Evolutionary conservation across 2,329 filamentous ascomycete genomes (phyloP), one percentile per base, ranked within the genome.

Genomic region (Scopulariopsis brevicaulis): DNA sequence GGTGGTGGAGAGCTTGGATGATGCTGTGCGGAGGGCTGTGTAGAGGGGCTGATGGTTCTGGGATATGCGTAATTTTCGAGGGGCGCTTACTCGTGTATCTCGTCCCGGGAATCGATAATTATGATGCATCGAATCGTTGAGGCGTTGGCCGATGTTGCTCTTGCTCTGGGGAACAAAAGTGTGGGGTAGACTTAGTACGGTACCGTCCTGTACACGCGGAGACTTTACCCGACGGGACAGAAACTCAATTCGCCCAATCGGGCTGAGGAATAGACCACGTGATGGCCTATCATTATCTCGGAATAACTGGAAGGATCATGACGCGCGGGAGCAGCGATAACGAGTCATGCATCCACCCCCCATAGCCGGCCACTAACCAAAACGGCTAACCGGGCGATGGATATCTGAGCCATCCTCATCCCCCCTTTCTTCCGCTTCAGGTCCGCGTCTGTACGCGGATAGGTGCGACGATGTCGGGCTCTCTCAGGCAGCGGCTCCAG

Each of bases 1-100:
- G 10, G 71, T 79, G 28, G 67, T 79, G 56, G 81, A 86, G 59
- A 77, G 75, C 0, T 65, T 89, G 61, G 69, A 68, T 55, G 63
- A 60, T 52, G 58, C 63, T 8, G 64, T 70, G 56, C 1, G 34
- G n/a, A 54, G 56, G 24, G 52, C 50, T 14, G 50, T 53, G 37
- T 22, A 50, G 18, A n/a, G 25, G 48, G 28, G 28, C 43, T 12
- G 35, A 18, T 25, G 22, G 43, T 34, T 34, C n/a, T 10, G 35
- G 43, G n/a, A 4, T 8, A 32, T 32, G 28, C 28, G 28, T 8
- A 32, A 4, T 32, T 32, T 4, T 32, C 4, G 28, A n/a, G n/a
- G n/a, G n/a, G n/a, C n/a, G n/a, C n/a, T n/a, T n/a, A n/a, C n/a
- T n/a, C n/a, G n/a, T 32, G 28, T 32, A 32, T 32, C 28, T 32